Evolutionary conservation across 169 alveolate species (phyloP).

Genomic region (Neospora caninum): DNA sequence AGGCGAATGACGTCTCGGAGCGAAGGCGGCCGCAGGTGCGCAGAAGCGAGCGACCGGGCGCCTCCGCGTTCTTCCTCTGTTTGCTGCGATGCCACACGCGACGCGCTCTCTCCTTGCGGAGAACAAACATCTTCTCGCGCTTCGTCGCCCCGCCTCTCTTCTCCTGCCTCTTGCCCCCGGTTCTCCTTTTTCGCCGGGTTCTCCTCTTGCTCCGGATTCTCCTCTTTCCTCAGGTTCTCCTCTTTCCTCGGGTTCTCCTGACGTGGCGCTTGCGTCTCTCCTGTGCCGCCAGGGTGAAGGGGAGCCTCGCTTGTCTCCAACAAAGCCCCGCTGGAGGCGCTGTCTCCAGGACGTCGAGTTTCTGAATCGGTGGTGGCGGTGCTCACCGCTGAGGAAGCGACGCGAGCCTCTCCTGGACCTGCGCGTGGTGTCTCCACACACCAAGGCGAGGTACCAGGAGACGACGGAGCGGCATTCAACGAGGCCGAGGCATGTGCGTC

Average conservation of each 20-base stretch:
- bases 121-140: not conserved
- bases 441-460: too few relatives aligned
- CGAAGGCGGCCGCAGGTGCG: not conserved
- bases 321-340: too few relatives aligned
- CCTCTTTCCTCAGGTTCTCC: not conserved
- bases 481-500: too few relatives aligned
- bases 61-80: not conserved
- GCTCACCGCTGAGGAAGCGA: too few relatives aligned
- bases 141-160: not conserved
- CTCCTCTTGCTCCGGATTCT: not conserved
- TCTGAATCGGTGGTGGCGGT: too few relatives aligned
- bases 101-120: not conserved
- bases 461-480: too few relatives aligned
- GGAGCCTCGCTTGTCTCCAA: too few relatives aligned
- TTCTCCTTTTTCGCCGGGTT: not conserved
- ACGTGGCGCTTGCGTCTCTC: too few relatives aligned
- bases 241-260: not conserved
- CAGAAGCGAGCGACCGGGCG: not conserved
- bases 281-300: too few relatives aligned
- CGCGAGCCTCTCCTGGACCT: too few relatives aligned
- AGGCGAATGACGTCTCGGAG: conserved; percentile 25
- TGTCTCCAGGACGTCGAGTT: too few relatives aligned
- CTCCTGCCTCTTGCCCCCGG: not conserved
- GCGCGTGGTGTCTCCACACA: too few relatives aligned
- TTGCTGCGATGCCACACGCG: not conserved